Base-by-base conservation (phyloP, 176 grass and related monocot genomes). In the maize (Zea mays) region DNA sequence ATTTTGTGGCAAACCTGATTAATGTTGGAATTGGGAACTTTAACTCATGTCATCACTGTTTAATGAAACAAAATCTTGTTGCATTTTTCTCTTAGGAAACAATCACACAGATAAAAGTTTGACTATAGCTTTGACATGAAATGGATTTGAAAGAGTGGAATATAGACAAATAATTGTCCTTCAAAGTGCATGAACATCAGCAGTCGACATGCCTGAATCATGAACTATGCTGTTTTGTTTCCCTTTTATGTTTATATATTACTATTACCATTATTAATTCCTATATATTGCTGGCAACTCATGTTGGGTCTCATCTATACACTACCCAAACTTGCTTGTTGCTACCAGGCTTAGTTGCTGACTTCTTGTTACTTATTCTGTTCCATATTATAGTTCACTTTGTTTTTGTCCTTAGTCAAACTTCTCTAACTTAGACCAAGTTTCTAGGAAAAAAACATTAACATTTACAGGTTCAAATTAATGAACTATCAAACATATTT, bases 31-130 rank as follows among this genome's bases (percentile, higher is more conserved):
- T 8, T 76, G 42, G 60, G 12, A 33, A n/a, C 43, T 20, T 47
- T 11, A 65, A 63, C 61, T 43, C 48, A 73, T 10, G 47, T 48
- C 33, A 21, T 48, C n/a, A 27, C 81, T 83, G 34, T 46, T 66
- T 46, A 57, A 75, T 72, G 41, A 76, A 5, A 68, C 38, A 44
- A 59, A 75, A 83, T 44, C 38, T 39, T 46, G 62, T 75, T 42
- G 12, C 14, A 12, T 37, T 20, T 57, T 57, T 7, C 13, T 56
- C 52, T 57, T 19, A 61, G 58, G 58, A 61, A 61, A 60, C 10
- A 10, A 60, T 33, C 57, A 33, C 57, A 60, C n/a, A 27, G 20
- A 17, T 27, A 60, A 60, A 60, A 60, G 19, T 60, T 60, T 60
- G 9, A 9, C 57, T 33, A 60, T 60, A 33, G 8, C 57, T 10